Base-by-base conservation (phyloP, 1,284 basidiomycete genomes). In the Leccinum huronense region DNA sequence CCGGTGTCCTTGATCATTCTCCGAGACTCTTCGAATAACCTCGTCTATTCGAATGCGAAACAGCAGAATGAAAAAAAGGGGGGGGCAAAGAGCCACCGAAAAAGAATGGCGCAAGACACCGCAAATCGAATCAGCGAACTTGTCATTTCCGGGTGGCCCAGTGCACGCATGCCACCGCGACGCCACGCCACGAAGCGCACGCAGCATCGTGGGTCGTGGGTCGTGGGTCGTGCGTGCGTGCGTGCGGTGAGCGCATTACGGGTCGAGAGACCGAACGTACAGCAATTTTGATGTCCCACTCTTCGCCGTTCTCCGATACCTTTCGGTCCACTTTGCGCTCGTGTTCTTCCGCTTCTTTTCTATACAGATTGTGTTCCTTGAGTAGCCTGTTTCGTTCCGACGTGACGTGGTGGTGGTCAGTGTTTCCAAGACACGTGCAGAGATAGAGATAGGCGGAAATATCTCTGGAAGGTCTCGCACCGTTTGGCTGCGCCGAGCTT, bases 261-360 rank as follows among this genome's bases (percentile, higher is more conserved):
- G 48, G 48, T 27, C 48, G 23, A 51, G 48, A 51, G 13, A 27
- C 23, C 48, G 48, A 51, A 81, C 90, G 73, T 75, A 94, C 94
- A 68, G 86, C 87, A 76, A 91, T 93, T 75, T 88, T 88, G 73
- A 94, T 82, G 68, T 93, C 88, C 84, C 90, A 94, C 51, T 88
- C 89, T 69, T 94, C 92, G 27, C 84, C 71, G 31, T 81, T 84
- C 57, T 87, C 84, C 9, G 81, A 84, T 65, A 84, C 77, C 65
- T 91, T 77, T 76, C 87, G 87, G 70, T 89, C 86, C 27, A 89
- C 78, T 70, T 85, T 88, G 65, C 77, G 76, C 70, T 84, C 80
- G 67, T 86, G 82, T 40, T 87, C 80, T 66, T 81, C 83, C 19
- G 82, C 84, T 78, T 96, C 93, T 63, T 88, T 84, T 67, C 78